Evolutionary conservation across 306 rosid genomes (phyloP).

Genomic region (Rubus idaeus): DNA sequence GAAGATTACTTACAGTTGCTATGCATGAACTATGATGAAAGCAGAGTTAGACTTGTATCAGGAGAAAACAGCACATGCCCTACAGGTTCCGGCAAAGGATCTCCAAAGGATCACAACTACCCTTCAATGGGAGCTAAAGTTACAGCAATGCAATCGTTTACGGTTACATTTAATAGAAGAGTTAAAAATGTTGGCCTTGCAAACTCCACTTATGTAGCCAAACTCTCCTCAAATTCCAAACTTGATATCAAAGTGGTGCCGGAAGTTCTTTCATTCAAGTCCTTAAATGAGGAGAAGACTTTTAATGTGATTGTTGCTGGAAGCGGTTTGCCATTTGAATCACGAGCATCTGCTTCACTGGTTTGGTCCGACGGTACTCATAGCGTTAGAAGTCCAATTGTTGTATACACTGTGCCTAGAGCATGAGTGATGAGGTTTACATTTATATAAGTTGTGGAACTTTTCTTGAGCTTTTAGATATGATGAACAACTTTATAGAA

Average conservation of each 20-base stretch:
- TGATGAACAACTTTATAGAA: not conserved
- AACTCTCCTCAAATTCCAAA: conserved; percentile 2
- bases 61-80: conserved; percentile 22
- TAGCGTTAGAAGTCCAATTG: conserved; percentile 36
- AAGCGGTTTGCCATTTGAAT: not conserved
- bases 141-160: not conserved
- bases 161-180: conserved; percentile 20
- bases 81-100: not conserved
- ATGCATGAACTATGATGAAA: conserved; percentile 17
- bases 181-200: conserved; percentile 40
- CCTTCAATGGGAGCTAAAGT: conserved; percentile 34
- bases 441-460: not conserved
- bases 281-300: conserved; percentile 32
- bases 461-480: not conserved
- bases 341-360: conserved; percentile 16
- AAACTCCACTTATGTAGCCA: conserved; percentile 27
- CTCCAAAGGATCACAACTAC: conserved; percentile 29
- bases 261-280: conserved; percentile 25
- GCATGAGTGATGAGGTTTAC: not conserved
- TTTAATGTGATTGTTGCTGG: conserved; percentile 31
- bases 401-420: conserved; percentile 9
- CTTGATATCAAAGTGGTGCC: conserved; percentile 28
- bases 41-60: conserved; percentile 14
- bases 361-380: conserved; percentile 38
- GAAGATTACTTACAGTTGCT: conserved; percentile 33